Evolutionary conservation across 805 yeast genomes (phyloP).

Genomic region (Saccharomycopsis schoenii): DNA sequence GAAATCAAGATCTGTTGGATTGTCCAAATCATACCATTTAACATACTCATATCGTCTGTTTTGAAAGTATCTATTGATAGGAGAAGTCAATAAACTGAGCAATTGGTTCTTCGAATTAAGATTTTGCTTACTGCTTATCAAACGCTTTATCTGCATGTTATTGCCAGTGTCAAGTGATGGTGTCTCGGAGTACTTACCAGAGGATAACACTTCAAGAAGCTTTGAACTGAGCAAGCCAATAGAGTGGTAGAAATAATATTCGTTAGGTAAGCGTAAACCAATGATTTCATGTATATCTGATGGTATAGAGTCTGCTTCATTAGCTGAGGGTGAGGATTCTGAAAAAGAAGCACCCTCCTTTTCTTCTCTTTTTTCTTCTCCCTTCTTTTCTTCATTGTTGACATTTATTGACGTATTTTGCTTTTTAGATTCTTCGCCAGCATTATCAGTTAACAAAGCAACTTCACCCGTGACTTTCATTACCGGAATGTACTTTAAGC

Average conservation of each 20-base stretch:
- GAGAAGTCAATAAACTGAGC: constrained; percentile 57
- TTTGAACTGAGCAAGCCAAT: constrained; percentile 62
- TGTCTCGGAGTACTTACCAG: constrained; percentile 51
- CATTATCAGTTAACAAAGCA: constrained; percentile 41
- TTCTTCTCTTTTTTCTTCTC: constrained; percentile 28
- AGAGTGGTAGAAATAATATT: constrained; percentile 70
- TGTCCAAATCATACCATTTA: constrained; percentile 43
- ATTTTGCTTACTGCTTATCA: constrained; percentile 37
- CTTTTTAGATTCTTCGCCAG: constrained; percentile 15
- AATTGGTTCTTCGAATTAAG: constrained; percentile 46
- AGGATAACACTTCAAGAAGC: constrained; percentile 55
- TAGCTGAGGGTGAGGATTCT: constrained; percentile 3
- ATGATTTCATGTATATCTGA: constrained; percentile 73
- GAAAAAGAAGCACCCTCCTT: constrained; percentile 1
- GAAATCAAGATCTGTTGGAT: constrained; percentile 41
- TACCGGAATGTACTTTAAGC: constrained; percentile 66
- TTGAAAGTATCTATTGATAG: constrained; percentile 78
- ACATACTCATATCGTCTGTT: constrained; percentile 49
- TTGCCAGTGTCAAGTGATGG: constrained; percentile 58
- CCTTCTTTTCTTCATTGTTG: constrained; percentile 5
- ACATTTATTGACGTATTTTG: neutral
- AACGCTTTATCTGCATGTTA: constrained; percentile 45
- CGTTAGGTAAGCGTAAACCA: constrained; percentile 80
- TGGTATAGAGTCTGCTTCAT: constrained; percentile 35
- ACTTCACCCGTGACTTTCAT: constrained; percentile 60